Percentiles rank a stretch among this genome's conserved stretches.
Evolutionary conservation across 2,329 filamentous ascomycete genomes (phyloP).

Genomic region (Dactylella cylindrospora): DNA sequence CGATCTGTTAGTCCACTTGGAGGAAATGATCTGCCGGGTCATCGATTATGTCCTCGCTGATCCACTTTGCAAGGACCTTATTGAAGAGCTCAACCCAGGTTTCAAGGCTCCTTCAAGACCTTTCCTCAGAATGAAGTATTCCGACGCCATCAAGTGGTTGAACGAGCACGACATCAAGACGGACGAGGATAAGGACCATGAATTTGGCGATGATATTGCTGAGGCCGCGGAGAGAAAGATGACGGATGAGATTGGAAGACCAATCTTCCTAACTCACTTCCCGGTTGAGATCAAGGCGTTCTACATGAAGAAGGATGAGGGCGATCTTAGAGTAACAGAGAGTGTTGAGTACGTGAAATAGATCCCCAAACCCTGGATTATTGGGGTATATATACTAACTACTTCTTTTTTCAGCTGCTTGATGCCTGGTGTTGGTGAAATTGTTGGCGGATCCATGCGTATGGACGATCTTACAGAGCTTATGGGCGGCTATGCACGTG

Average conservation of each 20-base stretch:
- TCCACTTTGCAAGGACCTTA: conserved; percentile 68
- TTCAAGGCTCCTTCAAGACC: conserved; percentile 80
- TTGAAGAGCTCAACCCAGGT: conserved; percentile 86
- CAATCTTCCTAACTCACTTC: conserved; percentile 97
- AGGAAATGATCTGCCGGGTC: conserved; percentile 82
- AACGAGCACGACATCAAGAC: conserved; percentile 85
- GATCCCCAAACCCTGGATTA: neutral
- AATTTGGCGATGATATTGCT: conserved; percentile 95
- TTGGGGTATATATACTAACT: neutral
- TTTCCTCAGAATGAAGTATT: conserved; percentile 93
- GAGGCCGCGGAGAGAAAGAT: conserved; percentile 95
- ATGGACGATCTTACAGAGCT: conserved; percentile 89
- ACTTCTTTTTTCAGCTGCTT: conserved; percentile 54
- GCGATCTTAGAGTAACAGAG: conserved; percentile 83
- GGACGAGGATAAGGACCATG: conserved; percentile 85
- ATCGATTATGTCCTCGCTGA: conserved; percentile 76
- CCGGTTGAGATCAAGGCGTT: conserved; percentile 97
- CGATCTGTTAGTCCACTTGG: conserved; percentile 82
- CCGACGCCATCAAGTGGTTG: conserved; percentile 92
- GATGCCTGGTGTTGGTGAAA: conserved; percentile 95
- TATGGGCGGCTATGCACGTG: conserved; percentile 80
- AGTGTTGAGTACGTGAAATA: conserved; percentile 66
- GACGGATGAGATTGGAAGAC: conserved; percentile 93
- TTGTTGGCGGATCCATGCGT: conserved; percentile 94
- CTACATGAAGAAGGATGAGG: conserved; percentile 90